Evolutionary conservation across 2,329 filamentous ascomycete genomes (phyloP), one percentile per base, ranked within the genome.

Genomic region (Magnaporthiopsis rhizophila): DNA sequence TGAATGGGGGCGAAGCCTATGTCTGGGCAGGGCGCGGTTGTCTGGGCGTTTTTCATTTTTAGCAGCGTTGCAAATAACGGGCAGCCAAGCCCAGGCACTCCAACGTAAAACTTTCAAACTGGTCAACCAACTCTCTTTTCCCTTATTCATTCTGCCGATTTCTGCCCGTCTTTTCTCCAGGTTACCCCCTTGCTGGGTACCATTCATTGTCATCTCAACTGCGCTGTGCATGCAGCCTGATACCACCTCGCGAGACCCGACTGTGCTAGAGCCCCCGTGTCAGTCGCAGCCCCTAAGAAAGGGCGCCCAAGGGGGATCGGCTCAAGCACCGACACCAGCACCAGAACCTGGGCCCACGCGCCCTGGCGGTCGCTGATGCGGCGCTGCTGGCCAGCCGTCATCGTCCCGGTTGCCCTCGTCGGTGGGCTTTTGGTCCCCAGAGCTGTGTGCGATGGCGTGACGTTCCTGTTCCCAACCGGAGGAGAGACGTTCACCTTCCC

Each of bases 381-480:
- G 38, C 38, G 38, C 38, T 45, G 38, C 38, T 15, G 38, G 45
- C n/a, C 45, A 21, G 18, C 18, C 45, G 45, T 21, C 45, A 8
- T 7, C 18, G 18, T n/a, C 45, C 45, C 18, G 45, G 45, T n/a
- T n/a, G 45, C 45, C 45, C 18, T 53, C 18, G 11, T 9, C 21
- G 45, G 45, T 21, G 45, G 45, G 45, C 45, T 58, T 26, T 26
- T 58, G 13, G 57, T 24, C 6, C 26, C 57, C 13, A 24, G 9
- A 50, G 36, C 26, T n/a, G 36, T 8, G 3, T 32, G 36, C 3
- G 50, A 61, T 13, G 59, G 59, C 5, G 59, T 61, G 9, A 61
- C 59, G 8, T 61, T 61, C 32, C 34, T 61, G 21, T 61, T 45
- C 34, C 59, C 59, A 11, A 45, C 38, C 34, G 59, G 59, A 3